Base-by-base conservation (phyloP, 768 basidiomycete species). In the Mycena filopes region DNA sequence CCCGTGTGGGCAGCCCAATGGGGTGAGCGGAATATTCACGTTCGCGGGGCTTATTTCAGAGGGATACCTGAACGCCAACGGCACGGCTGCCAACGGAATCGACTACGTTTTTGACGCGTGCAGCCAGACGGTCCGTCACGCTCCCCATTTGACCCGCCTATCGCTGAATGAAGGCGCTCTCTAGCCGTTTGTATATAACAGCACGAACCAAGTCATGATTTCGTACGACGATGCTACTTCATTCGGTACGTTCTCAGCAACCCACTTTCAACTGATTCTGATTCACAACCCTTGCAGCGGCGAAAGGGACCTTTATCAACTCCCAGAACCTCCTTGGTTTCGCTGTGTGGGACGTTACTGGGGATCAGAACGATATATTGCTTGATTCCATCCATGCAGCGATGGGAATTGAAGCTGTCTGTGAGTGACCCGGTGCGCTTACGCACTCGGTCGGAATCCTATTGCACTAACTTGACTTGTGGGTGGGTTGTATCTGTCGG, bases 151-250 rank as follows among this genome's bases (percentile, higher is more conserved):
- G 1, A 7, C 43, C 25, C 42, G n/a, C 16, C 4, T 20, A 31
- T 45, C 18, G n/a, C 48, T 62, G 40, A 65, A 41, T 29, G 10
- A 38, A n/a, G 40, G 6, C 9, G 31, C 5, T 28, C 42, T 13
- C 61, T 71, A 94, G 92, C 89, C 91, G 1, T 91, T 83, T 63
- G 83, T 92, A 26, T 93, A 91, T 75, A 82, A 90, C 73, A 63
- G 81, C 43, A 77, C 77, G 1, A 79, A 81, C 0, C 77, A 87
- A 46, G 77, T 87, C 56, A 81, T 89, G 79, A 81, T 94, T 36
- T 85, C 91, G 1, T 94, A 84, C 69, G 92, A 94, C 63, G 79
- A 91, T 67, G 72, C 86, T 0, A 69, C 78, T 50, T 90, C 91
- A 0, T 90, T 89, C 66, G 60, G 79, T 76, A 72, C 16, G 55